Evolutionary conservation across 495 filamentous ascomycete species (phyloP).

Genomic region (Lophiostoma macrostomum): DNA sequence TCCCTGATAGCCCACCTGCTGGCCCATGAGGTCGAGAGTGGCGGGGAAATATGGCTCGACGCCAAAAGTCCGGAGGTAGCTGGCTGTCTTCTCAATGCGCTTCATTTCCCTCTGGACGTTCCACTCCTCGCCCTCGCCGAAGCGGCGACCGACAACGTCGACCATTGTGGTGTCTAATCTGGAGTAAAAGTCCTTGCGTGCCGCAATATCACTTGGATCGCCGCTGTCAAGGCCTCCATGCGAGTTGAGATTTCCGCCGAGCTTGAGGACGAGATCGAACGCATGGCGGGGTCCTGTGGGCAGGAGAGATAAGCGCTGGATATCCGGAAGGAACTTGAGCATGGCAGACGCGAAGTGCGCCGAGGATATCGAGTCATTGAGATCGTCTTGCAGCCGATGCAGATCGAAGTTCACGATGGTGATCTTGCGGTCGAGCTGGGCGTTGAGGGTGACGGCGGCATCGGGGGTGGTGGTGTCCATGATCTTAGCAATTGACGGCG

Average conservation of each 20-base stretch:
- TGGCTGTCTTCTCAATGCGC: slow-evolving; percentile 51
- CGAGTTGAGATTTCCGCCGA: slow-evolving; percentile 51
- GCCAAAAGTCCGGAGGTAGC: slow-evolving; percentile 46
- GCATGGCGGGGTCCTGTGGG: slow-evolving; percentile 45
- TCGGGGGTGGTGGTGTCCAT: slow-evolving; percentile 46
- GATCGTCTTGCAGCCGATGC: slow-evolving; percentile 52
- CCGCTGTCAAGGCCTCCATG: slow-evolving; percentile 49
- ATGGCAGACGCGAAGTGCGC: slow-evolving; percentile 48
- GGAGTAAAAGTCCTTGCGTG: slow-evolving; percentile 46
- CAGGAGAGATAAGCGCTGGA: slow-evolving; percentile 45
- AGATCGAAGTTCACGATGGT: slow-evolving; percentile 55
- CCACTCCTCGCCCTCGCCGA: slow-evolving; percentile 48
- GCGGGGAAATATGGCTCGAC: slow-evolving; percentile 49
- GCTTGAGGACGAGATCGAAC: slow-evolving; percentile 52
- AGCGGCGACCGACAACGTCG: slow-evolving; percentile 45
- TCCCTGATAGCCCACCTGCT: slow-evolving; percentile 22
- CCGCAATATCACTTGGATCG: slow-evolving; percentile 43
- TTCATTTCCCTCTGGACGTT: slow-evolving; percentile 47
- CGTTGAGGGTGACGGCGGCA: slow-evolving; percentile 47
- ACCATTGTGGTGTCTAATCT: slow-evolving; percentile 47
- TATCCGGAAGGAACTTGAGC: slow-evolving; percentile 50
- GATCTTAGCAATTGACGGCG: slow-evolving; percentile 47
- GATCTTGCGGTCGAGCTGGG: slow-evolving; percentile 55
- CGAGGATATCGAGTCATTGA: slow-evolving; percentile 46
- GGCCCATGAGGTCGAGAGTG: slow-evolving; percentile 47